Conservation (phyloP, 768 basidiomycete genomes). For the Naematelia aurantialba region DNA sequence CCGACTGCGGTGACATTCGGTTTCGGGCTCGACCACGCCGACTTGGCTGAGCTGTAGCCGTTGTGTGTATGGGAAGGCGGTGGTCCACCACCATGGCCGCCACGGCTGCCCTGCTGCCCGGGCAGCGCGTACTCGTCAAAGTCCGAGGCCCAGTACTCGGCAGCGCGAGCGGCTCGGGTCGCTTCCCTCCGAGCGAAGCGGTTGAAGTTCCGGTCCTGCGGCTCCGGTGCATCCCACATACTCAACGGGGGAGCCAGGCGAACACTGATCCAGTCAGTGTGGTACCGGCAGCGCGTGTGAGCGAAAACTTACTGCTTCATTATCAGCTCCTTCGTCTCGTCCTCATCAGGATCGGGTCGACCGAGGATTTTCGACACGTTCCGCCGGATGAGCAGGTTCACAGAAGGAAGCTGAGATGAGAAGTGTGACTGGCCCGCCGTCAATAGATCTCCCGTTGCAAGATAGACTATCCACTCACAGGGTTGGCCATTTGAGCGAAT, state of each 20-base stretch:
- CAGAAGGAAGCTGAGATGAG: constrained; percentile 53
- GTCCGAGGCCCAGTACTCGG: constrained; percentile 49
- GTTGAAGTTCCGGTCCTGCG: constrained; percentile 31
- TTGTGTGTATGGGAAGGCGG: neutral
- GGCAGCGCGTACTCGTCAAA: constrained; percentile 49
- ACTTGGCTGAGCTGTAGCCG: constrained; percentile 7
- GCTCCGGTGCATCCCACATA: constrained; percentile 39
- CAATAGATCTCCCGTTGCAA: neutral
- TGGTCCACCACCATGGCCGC: neutral
- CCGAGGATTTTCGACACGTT: constrained; percentile 60
- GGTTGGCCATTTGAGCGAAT: constrained; percentile 52
- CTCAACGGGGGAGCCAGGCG: constrained; percentile 29
- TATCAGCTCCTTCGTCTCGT: constrained; percentile 33
- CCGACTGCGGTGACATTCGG: constrained; percentile 21
- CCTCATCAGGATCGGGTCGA: constrained; percentile 30
- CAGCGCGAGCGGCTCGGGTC: constrained; percentile 39
- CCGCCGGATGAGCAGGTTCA: constrained; percentile 54
- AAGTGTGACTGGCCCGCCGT: constrained; percentile 52
- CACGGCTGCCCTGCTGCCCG: constrained; percentile 6
- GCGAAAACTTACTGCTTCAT: constrained; percentile 35
- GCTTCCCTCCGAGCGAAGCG: constrained; percentile 40
- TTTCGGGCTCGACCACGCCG: constrained; percentile 9
- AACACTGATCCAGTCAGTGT: neutral
- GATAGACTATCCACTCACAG: constrained; percentile 51
- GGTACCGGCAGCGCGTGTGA: neutral